Base-by-base conservation (phyloP, 768 basidiomycete genomes). In the Tulasnella sp. region DNA sequence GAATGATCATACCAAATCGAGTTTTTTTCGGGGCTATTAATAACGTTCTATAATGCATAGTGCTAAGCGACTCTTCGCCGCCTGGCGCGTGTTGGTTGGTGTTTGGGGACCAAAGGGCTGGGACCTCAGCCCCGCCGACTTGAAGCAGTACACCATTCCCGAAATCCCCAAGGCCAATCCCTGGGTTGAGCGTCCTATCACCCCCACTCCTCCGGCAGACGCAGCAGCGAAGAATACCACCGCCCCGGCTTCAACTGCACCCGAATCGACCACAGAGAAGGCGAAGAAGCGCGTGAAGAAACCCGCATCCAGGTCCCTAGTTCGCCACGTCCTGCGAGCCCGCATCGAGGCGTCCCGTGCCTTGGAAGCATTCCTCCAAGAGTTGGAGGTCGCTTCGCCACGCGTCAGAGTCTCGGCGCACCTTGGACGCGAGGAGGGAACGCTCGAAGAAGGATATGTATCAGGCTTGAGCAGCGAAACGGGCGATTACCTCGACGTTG, bases 31-130 rank as follows among this genome's bases (percentile, higher is more conserved):
- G 34, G 81, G 81, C 82, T 7, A 34, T 42, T 42, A 75, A n/a
- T 37, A 31, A 48, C 41, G 24, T 28, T 24, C 83, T 81, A 18
- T 31, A 0, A 69, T 16, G 11, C 54, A 81, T 84, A 96, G 96
- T 42, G 91, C 92, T 75, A 97, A 96, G 86, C 94, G 94, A 60
- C 89, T 97, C 74, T 89, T 93, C 24, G 95, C 97, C 7, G 92
- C 96, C n/a, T 99, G 97, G 96, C 92, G 96, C 78, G 92, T 98
- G n/a, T 90, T 99, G 20, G 90, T 98, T 82, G 98, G 97, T 9
- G 91, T 99, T 18, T 99, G 98, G 98, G 89, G 90, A 0, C 96
- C 97, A 7, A 92, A 90, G 85, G 88, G 87, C 72, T 95, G 93
- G 92, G 97, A 98, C 82, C 88, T 97, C 69, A 90, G 94, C 6